A percentile compares a stretch with the other conserved stretches of the same genome.
Conservation (phyloP, 345 rosid genomes). For the Odontarrhena argentea region DNA sequence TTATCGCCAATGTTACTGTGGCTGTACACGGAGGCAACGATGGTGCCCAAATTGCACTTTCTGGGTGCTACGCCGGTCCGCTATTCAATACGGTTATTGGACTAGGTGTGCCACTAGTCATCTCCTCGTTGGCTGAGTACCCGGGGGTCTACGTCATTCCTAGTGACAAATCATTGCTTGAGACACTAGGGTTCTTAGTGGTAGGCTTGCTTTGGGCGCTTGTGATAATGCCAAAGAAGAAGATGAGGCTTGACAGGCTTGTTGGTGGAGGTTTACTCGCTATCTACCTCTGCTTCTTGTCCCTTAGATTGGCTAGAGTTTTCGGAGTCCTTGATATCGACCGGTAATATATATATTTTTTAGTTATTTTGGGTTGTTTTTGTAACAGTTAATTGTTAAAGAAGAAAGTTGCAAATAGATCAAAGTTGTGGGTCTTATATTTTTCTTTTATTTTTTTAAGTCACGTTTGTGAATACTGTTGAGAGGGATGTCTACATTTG, state of each 20-base stretch:
- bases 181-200: slow-evolving; percentile 67
- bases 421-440: slow-evolving; percentile 14
- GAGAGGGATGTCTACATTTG: slow-evolving; percentile 23
- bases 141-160: slow-evolving; percentile 57
- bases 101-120: slow-evolving; percentile 68
- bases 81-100: slow-evolving; percentile 78
- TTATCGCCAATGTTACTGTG: slow-evolving; percentile 70
- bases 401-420: slow-evolving; percentile 27
- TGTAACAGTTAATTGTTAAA: slow-evolving; percentile 15
- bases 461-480: slow-evolving; percentile 24
- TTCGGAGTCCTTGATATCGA: slow-evolving; percentile 43
- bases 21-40: slow-evolving; percentile 65
- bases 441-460: not conserved
- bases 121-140: slow-evolving; percentile 55
- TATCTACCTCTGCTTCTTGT: slow-evolving; percentile 59
- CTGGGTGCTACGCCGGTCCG: slow-evolving; percentile 92
- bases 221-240: slow-evolving; percentile 61
- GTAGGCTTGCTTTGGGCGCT: slow-evolving; percentile 84
- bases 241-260: slow-evolving; percentile 67
- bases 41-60: slow-evolving; percentile 77
- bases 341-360: slow-evolving; percentile 6
- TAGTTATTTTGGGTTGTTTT: slow-evolving; percentile 8
- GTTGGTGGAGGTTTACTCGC: slow-evolving; percentile 71
- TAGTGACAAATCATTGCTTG: slow-evolving; percentile 58
- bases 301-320: slow-evolving; percentile 50